Evolutionary conservation across 352 stramenopile species (phyloP).

Genomic region (Phytophthora chlamydospora): DNA sequence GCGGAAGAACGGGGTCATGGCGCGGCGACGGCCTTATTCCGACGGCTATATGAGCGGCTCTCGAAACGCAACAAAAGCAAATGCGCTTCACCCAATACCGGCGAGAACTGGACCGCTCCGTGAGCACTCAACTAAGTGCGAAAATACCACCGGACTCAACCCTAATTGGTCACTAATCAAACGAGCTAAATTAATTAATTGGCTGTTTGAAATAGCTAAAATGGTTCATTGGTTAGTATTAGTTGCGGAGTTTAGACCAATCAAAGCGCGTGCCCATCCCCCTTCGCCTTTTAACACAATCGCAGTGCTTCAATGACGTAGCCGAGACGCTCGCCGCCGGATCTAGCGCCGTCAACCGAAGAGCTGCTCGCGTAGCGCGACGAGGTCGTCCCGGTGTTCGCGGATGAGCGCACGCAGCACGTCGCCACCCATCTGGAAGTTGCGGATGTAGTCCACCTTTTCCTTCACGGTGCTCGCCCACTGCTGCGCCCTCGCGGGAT

Average conservation of each 20-base stretch:
- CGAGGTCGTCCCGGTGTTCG: conserved; percentile 60
- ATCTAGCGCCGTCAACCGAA: conserved; percentile 39
- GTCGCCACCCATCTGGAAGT: conserved; percentile 64
- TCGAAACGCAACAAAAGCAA: conserved; percentile 16
- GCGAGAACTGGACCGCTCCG: conserved; percentile 13
- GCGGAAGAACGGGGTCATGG: conserved; percentile 46
- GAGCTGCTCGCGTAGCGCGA: conserved; percentile 56
- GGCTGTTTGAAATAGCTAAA: not conserved
- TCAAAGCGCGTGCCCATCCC: conserved; percentile 18
- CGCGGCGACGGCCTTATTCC: conserved; percentile 3
- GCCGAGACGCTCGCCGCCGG: not conserved
- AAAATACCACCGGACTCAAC: not conserved
- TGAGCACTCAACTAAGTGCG: conserved; percentile 9
- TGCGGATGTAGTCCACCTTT: conserved; percentile 52
- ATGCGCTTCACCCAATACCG: conserved; percentile 11
- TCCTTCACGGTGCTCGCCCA: conserved; percentile 57
- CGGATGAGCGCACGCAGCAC: conserved; percentile 66
- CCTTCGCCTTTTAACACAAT: conserved; percentile 25
- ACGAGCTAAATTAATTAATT: not conserved
- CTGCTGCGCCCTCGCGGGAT: conserved; percentile 23
- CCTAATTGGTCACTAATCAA: conserved; percentile 15
- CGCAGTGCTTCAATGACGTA: conserved; percentile 7
- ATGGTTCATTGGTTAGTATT: not conserved
- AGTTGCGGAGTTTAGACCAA: conserved; percentile 12
- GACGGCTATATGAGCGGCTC: conserved; percentile 22